Evolutionary conservation across 148 eudicot species (phyloP).

Genomic region (Cornus kousa): DNA sequence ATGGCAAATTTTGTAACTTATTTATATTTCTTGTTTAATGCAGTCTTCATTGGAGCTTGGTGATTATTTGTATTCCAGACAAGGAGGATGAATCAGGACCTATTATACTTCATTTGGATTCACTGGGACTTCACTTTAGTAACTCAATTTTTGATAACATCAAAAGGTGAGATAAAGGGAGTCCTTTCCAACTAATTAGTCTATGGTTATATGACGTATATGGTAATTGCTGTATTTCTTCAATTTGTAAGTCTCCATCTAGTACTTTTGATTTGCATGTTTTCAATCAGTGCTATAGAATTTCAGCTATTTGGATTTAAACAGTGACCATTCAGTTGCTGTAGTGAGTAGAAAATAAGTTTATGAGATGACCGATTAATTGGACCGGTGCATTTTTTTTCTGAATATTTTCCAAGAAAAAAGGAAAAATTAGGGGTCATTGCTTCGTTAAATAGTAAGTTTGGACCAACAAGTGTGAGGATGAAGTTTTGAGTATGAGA

Average conservation of each 20-base stretch:
- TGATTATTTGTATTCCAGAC: conserved; percentile 72
- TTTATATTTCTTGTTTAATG: conserved; percentile 14
- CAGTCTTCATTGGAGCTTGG: conserved; percentile 97
- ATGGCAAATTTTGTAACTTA: neutral
- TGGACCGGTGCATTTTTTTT: neutral
- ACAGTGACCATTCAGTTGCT: neutral
- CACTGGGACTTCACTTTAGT: conserved; percentile 71
- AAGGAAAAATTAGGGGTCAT: no score
- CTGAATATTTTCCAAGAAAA: neutral
- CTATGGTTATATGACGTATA: neutral
- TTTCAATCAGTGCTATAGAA: neutral
- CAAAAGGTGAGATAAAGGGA: conserved; percentile 40
- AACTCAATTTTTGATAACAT: conserved; percentile 47
- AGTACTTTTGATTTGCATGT: neutral
- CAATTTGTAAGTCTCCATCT: neutral
- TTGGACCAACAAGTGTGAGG: no score
- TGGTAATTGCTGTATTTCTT: neutral
- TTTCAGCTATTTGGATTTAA: neutral
- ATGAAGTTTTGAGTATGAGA: no score
- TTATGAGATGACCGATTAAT: conserved; percentile 1
- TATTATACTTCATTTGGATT: conserved; percentile 86
- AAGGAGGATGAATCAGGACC: conserved; percentile 67
- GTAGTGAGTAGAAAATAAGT: neutral
- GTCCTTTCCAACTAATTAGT: neutral
- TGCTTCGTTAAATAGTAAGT: no score